Percentiles rank a stretch among this genome's conserved stretches.
These are phyloP conservation scores for Amanita phalloides DNA, from an alignment of 768 basidiomycete species.

Conservation along the genomic window DNA sequence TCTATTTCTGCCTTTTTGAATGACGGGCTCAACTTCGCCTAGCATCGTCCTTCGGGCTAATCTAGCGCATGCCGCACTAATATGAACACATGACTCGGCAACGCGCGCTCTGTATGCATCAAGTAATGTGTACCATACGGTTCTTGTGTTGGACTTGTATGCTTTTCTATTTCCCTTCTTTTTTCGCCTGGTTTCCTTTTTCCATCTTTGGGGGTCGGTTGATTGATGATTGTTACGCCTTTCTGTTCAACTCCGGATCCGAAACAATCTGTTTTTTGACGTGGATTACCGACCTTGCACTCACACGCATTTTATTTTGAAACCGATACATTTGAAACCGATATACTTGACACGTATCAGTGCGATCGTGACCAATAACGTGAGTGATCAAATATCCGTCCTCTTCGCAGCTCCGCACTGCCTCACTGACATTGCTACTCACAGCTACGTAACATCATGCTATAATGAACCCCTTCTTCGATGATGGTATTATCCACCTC, in stretches of 20 bases:
- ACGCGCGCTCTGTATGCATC: neutral
- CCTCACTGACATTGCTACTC: neutral
- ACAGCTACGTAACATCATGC: slow-evolving; percentile 3
- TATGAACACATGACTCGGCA: slow-evolving; percentile 2
- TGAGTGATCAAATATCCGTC: slow-evolving; percentile 26
- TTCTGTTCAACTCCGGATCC: neutral
- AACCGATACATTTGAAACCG: neutral
- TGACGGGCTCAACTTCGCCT: neutral
- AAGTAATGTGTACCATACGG: slow-evolving; percentile 2
- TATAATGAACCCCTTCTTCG: neutral
- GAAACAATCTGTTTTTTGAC: neutral
- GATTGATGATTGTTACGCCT: neutral
- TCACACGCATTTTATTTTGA: slow-evolving; percentile 1
- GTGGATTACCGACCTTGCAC: neutral
- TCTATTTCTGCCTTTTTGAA: neutral
- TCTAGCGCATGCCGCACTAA: neutral
- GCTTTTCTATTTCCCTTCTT: neutral
- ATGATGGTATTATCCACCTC: too few species aligned
- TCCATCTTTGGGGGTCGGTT: neutral
- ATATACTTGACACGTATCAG: slow-evolving; percentile 18
- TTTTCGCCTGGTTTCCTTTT: neutral
- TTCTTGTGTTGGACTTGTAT: neutral
- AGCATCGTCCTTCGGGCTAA: slow-evolving; percentile 5
- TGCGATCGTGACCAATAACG: slow-evolving; percentile 60
- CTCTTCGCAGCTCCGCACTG: neutral